Percentiles rank a stretch among this genome's conserved stretches.
These are phyloP conservation scores for Metarhizium rileyi DNA, from an alignment of 2,329 filamentous ascomycete species.

Conservation along the genomic window DNA sequence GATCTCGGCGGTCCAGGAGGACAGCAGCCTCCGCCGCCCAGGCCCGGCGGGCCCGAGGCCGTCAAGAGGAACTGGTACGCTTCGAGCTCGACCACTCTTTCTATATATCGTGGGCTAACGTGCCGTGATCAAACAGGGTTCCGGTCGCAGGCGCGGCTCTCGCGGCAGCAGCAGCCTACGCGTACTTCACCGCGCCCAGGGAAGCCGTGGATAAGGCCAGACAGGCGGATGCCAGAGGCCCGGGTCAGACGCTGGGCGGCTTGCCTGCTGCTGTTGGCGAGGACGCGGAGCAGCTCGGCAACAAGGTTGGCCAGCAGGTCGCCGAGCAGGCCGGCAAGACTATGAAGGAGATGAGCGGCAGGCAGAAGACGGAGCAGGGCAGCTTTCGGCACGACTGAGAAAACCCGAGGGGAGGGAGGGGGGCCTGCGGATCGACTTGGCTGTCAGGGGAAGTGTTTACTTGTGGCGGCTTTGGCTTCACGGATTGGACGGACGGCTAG, in stretches of 20 bases:
- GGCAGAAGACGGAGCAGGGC: constrained; percentile 19
- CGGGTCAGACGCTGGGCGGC: constrained; percentile 5
- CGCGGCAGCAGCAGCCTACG: constrained; percentile 15
- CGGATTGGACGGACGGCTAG: too few relatives aligned
- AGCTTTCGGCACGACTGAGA: constrained; percentile 20
- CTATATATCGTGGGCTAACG: too few relatives aligned
- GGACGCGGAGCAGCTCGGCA: constrained; percentile 4
- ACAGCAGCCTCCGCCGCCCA: constrained; percentile 18
- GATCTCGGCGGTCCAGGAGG: constrained; percentile 24
- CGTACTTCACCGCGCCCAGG: constrained; percentile 16
- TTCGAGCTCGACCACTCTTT: too few relatives aligned
- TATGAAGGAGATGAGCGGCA: constrained; percentile 21
- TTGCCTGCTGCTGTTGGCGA: constrained; percentile 7
- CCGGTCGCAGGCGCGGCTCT: constrained; percentile 19
- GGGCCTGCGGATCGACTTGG: too few relatives aligned
- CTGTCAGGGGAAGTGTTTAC: too few relatives aligned
- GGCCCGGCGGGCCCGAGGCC: constrained; percentile 19
- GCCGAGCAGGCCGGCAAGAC: constrained; percentile 15
- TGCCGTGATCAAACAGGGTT: constrained; percentile 12
- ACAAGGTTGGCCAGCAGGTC: constrained; percentile 6
- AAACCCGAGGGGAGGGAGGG: too few relatives aligned
- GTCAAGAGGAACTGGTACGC: constrained; percentile 24
- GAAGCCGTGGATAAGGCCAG: constrained; percentile 7
- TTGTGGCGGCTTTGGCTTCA: too few relatives aligned
- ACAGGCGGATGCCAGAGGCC: neutral